A percentile compares a stretch with the other conserved stretches of the same genome.
These are phyloP conservation scores for Termitomyces sp. DNA, from an alignment of 768 basidiomycete genomes.

Conservation along the genomic window DNA sequence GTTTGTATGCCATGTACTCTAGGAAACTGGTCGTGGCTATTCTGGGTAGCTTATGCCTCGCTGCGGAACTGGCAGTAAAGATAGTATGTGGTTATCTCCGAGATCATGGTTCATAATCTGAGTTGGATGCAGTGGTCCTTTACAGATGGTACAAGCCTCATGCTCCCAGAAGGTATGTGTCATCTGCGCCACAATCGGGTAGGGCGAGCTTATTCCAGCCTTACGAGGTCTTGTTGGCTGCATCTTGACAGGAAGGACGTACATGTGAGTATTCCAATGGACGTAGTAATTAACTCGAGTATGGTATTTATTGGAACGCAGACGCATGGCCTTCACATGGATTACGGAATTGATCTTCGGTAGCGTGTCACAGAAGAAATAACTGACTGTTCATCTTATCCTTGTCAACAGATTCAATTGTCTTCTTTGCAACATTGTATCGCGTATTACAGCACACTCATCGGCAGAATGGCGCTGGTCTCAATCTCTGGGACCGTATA, in stretches of 20 bases:
- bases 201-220: neutral
- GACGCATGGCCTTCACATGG: conserved; percentile 36
- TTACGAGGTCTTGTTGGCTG: conserved; percentile 32
- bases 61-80: conserved; percentile 28
- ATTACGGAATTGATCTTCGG: conserved; percentile 36
- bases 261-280: neutral
- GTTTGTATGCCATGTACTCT: conserved; percentile 28
- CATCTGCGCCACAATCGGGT: neutral
- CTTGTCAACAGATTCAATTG: conserved; percentile 24
- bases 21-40: conserved; percentile 20
- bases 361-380: neutral
- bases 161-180: conserved; percentile 4
- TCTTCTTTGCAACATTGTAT: conserved; percentile 13
- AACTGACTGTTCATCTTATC: neutral
- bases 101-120: neutral
- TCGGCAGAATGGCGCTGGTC: neutral
- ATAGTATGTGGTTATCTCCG: conserved; percentile 27
- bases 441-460: neutral
- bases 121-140: conserved; percentile 22
- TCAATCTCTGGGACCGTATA: neutral
- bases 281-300: neutral
- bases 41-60: conserved; percentile 22
- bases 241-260: conserved; percentile 24
- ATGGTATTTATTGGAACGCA: conserved; percentile 2
- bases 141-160: conserved; percentile 28